Evolutionary conservation across 192 early-diverging fungal genomes (phyloP).

Genomic region (Dissophora globulifera): DNA sequence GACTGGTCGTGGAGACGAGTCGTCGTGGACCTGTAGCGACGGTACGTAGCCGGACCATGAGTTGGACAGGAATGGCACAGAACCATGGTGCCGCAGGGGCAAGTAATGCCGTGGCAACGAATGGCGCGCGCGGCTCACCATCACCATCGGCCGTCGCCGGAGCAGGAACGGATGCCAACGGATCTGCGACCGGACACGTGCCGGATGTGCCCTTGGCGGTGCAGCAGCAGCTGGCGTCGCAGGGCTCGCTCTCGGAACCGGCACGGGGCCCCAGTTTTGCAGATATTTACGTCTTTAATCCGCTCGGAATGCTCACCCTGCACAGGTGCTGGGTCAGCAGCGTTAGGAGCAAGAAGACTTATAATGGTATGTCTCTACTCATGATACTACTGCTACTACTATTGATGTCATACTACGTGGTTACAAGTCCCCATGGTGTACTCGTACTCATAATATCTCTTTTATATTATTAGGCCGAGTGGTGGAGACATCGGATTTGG

Average conservation of each 20-base stretch:
- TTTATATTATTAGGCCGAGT: constrained; percentile 30
- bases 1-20: constrained; percentile 45
- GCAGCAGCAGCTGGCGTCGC: constrained; percentile 43
- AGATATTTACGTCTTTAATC: constrained; percentile 67
- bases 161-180: constrained; percentile 9
- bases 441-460: neutral
- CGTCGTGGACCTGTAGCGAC: constrained; percentile 45
- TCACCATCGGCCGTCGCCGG: too few relatives aligned
- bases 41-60: constrained; percentile 48
- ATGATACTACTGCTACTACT: too few relatives aligned
- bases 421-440: too few relatives aligned
- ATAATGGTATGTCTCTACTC: constrained; percentile 40
- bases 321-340: constrained; percentile 65
- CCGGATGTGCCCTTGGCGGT: constrained; percentile 55
- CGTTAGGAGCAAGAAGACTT: constrained; percentile 53
- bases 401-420: too few relatives aligned
- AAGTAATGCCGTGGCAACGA: too few relatives aligned
- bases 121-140: too few relatives aligned
- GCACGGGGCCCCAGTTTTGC: constrained; percentile 56
- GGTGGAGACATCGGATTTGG: constrained; percentile 60
- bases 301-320: constrained; percentile 64
- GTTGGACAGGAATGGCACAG: constrained; percentile 51
- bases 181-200: too few relatives aligned
- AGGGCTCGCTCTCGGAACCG: constrained; percentile 42
- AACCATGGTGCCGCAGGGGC: constrained; percentile 29